Base-by-base conservation (phyloP, 495 filamentous ascomycete genomes). In the Clavariopsis aquatica region DNA sequence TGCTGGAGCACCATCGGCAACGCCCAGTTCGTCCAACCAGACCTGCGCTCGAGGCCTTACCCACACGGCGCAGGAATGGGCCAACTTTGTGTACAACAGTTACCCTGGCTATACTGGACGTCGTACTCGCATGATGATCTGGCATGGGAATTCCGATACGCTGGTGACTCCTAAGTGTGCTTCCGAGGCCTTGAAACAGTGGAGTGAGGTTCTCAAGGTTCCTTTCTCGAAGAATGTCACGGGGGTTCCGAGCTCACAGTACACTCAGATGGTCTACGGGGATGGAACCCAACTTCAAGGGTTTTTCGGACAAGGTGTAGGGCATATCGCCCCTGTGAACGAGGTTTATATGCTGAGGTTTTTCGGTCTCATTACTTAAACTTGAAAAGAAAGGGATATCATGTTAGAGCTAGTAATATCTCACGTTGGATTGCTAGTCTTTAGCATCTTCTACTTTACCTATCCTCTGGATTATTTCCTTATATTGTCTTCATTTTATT, bases 261-360 rank as follows among this genome's bases (percentile, higher is more conserved):
- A 80, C 66, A 82, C 83, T 1, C 71, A 80, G 69, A 81, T 77
- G 41, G 78, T 80, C 60, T 86, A 83, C 69, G 84, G 84, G 8
- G 62, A 78, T 38, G 56, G 46, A 5, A 59, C 38, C 13, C 46
- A 60, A 47, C 34, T 65, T 13, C 24, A 52, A 3, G 62, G 62
- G 4, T 65, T 60, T 49, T 52, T 59, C 27, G 62, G 55, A 1
- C 62, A 65, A 55, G 62, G 62, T 41, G 62, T 65, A 15, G 62
- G 62, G 9, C 62, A 65, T 34, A 65, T 60, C 43, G 62, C 62
- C 20, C 62, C 62, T 1, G 20, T 29, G 47, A 23, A 24, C 29
- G 38, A 47, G 27, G 28, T 36, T 1, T 31, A 52, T 7, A 22
- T 65, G 5, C 23, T 65, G 56, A 65, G 54, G 55, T 65, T 65